Conservation (phyloP, 495 filamentous ascomycete genomes). For the Penicillium arizonense region DNA sequence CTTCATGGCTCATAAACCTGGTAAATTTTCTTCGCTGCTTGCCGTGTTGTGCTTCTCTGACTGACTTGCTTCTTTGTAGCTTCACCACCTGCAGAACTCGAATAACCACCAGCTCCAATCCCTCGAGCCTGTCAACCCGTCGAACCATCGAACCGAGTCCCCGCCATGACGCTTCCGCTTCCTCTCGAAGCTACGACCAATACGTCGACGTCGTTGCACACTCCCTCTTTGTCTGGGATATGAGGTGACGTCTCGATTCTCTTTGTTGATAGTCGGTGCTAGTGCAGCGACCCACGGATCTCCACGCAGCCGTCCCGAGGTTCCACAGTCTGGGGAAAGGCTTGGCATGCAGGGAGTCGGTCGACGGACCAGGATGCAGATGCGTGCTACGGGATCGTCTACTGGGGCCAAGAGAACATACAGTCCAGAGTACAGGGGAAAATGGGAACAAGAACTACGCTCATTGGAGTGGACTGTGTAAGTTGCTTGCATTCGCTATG, state of each 20-base stretch:
- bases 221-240: neutral
- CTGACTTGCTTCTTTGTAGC: too few species aligned
- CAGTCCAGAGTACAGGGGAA: neutral
- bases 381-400: neutral
- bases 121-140: too few species aligned
- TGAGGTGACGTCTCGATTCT: slow-evolving; percentile 11
- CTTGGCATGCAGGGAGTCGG: slow-evolving; percentile 1
- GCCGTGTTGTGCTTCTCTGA: too few species aligned
- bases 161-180: slow-evolving; percentile 1
- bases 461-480: neutral
- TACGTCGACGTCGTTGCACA: neutral
- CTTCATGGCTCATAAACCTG: too few species aligned
- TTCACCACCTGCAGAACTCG: too few species aligned
- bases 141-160: too few species aligned
- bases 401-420: neutral
- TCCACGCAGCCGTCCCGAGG: neutral
- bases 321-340: slow-evolving; percentile 1
- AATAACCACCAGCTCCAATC: too few species aligned
- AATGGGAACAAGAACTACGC: neutral
- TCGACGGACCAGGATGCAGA: neutral
- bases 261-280: slow-evolving; percentile 1
- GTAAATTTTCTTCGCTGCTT: too few species aligned
- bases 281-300: neutral
- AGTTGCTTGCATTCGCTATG: slow-evolving; percentile 9
- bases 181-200: neutral